phyloP scores from a whole-genome alignment of 2,329 filamentous ascomycete genomes.

The Arthrobotrys entomopaga region DNA sequence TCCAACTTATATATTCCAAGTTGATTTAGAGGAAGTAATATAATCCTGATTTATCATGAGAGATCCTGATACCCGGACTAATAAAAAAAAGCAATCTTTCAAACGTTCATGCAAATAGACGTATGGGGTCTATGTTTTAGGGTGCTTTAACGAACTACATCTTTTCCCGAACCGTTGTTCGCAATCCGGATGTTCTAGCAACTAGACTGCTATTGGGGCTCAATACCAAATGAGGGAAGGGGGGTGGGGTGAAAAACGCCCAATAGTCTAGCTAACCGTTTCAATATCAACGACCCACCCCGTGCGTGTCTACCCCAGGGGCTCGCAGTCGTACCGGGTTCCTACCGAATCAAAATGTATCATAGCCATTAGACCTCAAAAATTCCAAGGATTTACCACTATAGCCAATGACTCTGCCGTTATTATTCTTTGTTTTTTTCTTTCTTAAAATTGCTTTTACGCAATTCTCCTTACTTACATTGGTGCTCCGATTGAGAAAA shows the following conservation, averaged over 20 bases:
- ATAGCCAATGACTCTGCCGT: conserved; percentile 19
- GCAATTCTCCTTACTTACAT: conserved; percentile 1
- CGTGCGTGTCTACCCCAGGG: conserved; percentile 15
- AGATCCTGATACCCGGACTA: conserved; percentile 23
- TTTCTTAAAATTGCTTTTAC: not conserved
- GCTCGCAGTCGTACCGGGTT: conserved; percentile 16
- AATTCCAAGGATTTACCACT: conserved; percentile 37
- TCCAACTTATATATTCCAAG: conserved; percentile 43
- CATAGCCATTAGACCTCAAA: conserved; percentile 11
- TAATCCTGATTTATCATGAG: conserved; percentile 23
- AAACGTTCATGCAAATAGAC: conserved; percentile 10
- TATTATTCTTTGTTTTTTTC: conserved; percentile 9
- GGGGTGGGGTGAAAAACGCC: conserved; percentile 6
- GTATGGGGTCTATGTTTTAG: conserved; percentile 15
- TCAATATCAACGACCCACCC: conserved; percentile 8
- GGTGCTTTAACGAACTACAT: conserved; percentile 22
- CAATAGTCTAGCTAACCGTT: not conserved
- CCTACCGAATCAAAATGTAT: conserved; percentile 30
- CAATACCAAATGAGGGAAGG: conserved; percentile 14
- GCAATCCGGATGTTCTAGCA: conserved; percentile 11
- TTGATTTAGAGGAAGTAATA: conserved; percentile 12
- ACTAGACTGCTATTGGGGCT: conserved; percentile 6
- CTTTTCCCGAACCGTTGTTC: conserved; percentile 14
- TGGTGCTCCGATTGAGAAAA: conserved; percentile 6
- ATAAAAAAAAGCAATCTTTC: conserved; percentile 26